Conservation (phyloP, 306 rosid species). For the Luffa acutangula region DNA sequence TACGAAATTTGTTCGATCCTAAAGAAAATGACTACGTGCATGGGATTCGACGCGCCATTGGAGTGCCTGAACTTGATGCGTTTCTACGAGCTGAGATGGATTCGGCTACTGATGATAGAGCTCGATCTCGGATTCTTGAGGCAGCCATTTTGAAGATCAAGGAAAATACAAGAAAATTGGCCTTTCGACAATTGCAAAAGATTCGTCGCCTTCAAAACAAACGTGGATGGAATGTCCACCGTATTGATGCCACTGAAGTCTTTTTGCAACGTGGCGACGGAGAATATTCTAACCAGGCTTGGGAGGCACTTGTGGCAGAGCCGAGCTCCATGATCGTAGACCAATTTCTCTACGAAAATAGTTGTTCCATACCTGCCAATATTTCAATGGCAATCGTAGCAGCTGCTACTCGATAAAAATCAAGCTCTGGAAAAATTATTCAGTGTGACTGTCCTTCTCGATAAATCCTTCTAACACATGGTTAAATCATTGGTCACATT, state of each 20-base stretch:
- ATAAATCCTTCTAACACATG: too few relatives aligned
- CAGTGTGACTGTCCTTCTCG: too few relatives aligned
- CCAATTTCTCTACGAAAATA: conserved; percentile 12
- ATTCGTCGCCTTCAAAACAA: conserved; percentile 16
- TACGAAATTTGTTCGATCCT: conserved; percentile 22
- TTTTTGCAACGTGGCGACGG: conserved; percentile 8
- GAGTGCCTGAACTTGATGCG: conserved; percentile 31
- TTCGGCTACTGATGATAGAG: neutral
- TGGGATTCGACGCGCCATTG: conserved; percentile 33
- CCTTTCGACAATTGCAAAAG: conserved; percentile 24
- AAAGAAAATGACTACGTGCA: conserved; percentile 7
- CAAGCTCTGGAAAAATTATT: too few relatives aligned
- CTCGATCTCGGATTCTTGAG: conserved; percentile 13
- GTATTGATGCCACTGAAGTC: conserved; percentile 29
- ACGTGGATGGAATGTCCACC: conserved; percentile 22
- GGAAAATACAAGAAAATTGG: conserved; percentile 22
- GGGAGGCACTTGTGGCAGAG: conserved; percentile 23
- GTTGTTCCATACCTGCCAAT: neutral
- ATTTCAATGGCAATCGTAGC: neutral
- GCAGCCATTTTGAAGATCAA: conserved; percentile 26
- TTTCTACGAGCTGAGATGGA: conserved; percentile 7
- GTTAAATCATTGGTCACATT: too few relatives aligned
- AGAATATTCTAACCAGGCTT: conserved; percentile 9
- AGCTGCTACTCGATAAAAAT: neutral
- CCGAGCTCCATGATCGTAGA: conserved; percentile 12